Evolutionary conservation across 208 protist species (phyloP).

Genomic region (Acanthamoeba royreba): DNA sequence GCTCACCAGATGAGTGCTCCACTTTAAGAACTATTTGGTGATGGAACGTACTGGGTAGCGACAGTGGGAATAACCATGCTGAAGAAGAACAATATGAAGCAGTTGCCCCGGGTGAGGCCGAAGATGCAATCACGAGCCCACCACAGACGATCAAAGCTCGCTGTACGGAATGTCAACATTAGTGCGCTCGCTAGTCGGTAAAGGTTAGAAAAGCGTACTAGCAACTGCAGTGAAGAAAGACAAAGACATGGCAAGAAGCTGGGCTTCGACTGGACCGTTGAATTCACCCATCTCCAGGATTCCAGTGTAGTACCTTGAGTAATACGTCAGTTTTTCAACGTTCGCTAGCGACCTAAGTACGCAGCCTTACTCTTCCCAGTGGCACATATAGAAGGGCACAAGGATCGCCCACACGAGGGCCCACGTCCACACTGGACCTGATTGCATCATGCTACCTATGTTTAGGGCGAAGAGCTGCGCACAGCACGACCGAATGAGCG

Average conservation of each 20-base stretch:
- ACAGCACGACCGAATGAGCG: not conserved
- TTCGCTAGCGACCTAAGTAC: not conserved
- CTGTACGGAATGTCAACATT: not conserved
- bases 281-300: not conserved
- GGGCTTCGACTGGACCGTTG: not conserved
- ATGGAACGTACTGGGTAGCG: not conserved
- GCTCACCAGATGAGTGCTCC: not conserved
- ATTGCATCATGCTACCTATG: not conserved
- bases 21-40: not conserved
- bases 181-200: not conserved
- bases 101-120: not conserved
- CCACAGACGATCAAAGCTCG: not conserved
- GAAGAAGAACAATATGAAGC: not conserved
- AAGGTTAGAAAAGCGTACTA: not conserved
- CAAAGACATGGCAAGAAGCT: not conserved
- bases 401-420: not conserved
- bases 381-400: not conserved
- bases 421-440: not conserved
- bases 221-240: not conserved
- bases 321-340: not conserved
- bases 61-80: not conserved
- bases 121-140: not conserved
- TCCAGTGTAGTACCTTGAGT: not conserved
- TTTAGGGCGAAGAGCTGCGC: not conserved
- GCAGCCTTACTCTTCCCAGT: conserved; percentile 9